These are phyloP conservation scores for Pleurotus tuoliensis DNA, from an alignment of 768 basidiomycete genomes.

Conservation along the genomic window DNA sequence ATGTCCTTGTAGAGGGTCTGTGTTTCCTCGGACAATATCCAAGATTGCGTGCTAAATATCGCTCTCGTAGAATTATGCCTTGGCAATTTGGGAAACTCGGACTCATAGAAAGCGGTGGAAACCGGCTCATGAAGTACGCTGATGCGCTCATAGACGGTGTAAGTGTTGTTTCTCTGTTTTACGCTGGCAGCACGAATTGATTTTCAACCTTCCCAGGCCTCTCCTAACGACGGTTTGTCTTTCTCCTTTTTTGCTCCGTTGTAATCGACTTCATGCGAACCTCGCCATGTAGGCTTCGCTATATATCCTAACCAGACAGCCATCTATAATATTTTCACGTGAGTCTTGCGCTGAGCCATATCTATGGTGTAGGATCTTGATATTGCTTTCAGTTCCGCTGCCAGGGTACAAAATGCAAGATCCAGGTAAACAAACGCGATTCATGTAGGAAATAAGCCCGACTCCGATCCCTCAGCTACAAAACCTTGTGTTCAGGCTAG, in stretches of 20 bases:
- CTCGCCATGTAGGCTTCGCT: constrained; percentile 32
- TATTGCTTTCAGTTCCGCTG: not conserved
- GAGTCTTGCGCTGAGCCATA: constrained; percentile 10
- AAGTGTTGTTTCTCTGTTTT: constrained; percentile 9
- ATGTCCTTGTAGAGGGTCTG: too few relatives aligned
- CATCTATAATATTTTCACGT: constrained; percentile 52
- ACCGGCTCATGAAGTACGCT: constrained; percentile 51
- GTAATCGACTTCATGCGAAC: not conserved
- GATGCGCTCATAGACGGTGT: constrained; percentile 48
- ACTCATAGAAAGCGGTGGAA: constrained; percentile 47
- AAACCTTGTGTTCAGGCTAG: not conserved
- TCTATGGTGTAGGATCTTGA: not conserved
- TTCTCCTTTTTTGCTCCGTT: not conserved
- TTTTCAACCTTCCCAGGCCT: constrained; percentile 28
- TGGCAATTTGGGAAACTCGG: constrained; percentile 55
- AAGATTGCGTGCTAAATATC: too few relatives aligned
- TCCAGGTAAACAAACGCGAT: not conserved
- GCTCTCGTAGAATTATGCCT: constrained; percentile 42
- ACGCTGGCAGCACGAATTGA: too few relatives aligned
- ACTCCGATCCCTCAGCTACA: not conserved
- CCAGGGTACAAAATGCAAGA: constrained; percentile 6
- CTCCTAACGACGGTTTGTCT: constrained; percentile 49
- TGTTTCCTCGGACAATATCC: too few relatives aligned
- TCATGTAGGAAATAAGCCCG: not conserved
- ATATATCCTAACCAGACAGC: constrained; percentile 50